phyloP scores from a whole-genome alignment of 495 filamentous ascomycete species.

The Annulohypoxylon nitens region DNA sequence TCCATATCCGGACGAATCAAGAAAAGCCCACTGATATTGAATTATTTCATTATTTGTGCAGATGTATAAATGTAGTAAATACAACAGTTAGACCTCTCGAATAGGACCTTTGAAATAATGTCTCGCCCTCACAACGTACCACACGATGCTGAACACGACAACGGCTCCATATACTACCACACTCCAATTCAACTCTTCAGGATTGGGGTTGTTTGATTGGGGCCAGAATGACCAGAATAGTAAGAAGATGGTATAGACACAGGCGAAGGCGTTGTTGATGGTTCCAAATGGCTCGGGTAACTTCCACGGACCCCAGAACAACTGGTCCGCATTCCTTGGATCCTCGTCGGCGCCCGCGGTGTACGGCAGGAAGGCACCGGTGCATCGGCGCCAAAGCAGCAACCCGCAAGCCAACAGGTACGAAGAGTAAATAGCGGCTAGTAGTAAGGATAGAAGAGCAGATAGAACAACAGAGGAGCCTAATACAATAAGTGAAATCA shows the following conservation, averaged over 20 bases:
- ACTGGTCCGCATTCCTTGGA: constrained; percentile 49
- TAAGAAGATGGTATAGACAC: constrained; percentile 60
- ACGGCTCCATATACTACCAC: constrained; percentile 58
- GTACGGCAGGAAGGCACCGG: constrained; percentile 53
- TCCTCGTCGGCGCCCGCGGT: constrained; percentile 37
- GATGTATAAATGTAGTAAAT: constrained; percentile 1
- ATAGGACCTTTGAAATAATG: constrained; percentile 63
- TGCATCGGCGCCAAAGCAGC: constrained; percentile 52
- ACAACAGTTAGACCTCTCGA: constrained; percentile 51
- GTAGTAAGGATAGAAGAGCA: constrained; percentile 64
- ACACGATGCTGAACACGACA: constrained; percentile 60
- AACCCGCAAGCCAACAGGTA: constrained; percentile 60
- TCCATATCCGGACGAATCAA: neutral
- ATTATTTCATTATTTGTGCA: constrained; percentile 8
- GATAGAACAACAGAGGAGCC: constrained; percentile 69
- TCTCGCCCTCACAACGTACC: constrained; percentile 60
- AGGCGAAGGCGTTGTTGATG: constrained; percentile 61
- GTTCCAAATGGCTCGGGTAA: constrained; percentile 61
- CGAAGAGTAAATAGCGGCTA: constrained; percentile 60
- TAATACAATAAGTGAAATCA: constrained; percentile 72
- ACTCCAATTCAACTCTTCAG: constrained; percentile 62
- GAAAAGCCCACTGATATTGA: neutral
- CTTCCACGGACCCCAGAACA: constrained; percentile 66
- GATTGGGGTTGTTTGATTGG: constrained; percentile 45
- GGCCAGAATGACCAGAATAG: constrained; percentile 68